Evolutionary conservation across 1,139 yeast genomes (phyloP).

Genomic region (Diutina rugosa): DNA sequence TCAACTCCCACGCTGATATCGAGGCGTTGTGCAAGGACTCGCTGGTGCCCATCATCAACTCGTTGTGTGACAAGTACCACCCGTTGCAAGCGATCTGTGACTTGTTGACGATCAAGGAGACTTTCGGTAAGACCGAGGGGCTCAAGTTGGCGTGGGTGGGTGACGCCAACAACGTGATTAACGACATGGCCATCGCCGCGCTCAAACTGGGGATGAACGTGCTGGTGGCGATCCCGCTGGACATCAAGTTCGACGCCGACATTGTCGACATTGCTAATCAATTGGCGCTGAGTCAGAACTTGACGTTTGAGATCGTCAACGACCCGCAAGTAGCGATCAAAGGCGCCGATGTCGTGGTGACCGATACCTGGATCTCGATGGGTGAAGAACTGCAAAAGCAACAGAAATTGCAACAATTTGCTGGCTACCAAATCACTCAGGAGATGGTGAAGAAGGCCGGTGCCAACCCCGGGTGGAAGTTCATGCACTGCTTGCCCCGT

Average conservation of each 20-base stretch:
- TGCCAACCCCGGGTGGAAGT: slow-evolving; percentile 63
- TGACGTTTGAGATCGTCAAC: slow-evolving; percentile 48
- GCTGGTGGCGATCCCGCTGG: slow-evolving; percentile 69
- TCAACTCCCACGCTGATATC: slow-evolving; percentile 73
- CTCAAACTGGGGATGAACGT: slow-evolving; percentile 78
- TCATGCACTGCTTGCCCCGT: slow-evolving; percentile 97
- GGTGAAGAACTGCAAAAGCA: slow-evolving; percentile 81
- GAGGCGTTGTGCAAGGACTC: slow-evolving; percentile 64
- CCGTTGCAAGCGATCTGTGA: slow-evolving; percentile 95
- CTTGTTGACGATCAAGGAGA: slow-evolving; percentile 71
- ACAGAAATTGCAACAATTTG: slow-evolving; percentile 64
- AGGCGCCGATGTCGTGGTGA: slow-evolving; percentile 71
- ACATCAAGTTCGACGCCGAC: slow-evolving; percentile 49
- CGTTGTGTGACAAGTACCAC: slow-evolving; percentile 85
- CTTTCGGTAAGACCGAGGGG: slow-evolving; percentile 45
- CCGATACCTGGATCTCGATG: slow-evolving; percentile 98
- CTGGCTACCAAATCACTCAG: slow-evolving; percentile 71
- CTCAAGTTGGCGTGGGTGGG: slow-evolving; percentile 92
- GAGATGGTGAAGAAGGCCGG: slow-evolving; percentile 43
- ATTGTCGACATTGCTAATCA: slow-evolving; percentile 43
- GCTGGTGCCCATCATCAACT: slow-evolving; percentile 81
- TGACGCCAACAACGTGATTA: slow-evolving; percentile 89
- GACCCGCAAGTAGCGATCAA: slow-evolving; percentile 65
- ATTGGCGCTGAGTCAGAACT: slow-evolving; percentile 30
- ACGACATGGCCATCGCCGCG: slow-evolving; percentile 87